phyloP scores from a whole-genome alignment of 1,139 yeast genomes.

The Meyerozyma elateridarum region DNA sequence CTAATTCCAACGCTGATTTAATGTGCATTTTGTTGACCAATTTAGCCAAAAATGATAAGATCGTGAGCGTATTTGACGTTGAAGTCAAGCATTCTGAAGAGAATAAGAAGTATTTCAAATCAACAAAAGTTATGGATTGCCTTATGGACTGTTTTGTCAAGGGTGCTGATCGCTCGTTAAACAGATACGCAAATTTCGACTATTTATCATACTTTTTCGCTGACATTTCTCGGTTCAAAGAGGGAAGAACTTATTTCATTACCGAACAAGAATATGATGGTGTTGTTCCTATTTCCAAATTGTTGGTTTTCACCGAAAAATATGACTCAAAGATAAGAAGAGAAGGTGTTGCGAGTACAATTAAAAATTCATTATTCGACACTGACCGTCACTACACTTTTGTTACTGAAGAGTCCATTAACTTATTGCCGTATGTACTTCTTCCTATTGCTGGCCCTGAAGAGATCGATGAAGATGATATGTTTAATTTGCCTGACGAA shows the following conservation, averaged over 20 bases:
- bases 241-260: conserved; percentile 74
- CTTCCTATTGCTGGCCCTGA: conserved; percentile 85
- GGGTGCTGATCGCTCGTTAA: conserved; percentile 69
- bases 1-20: conserved; percentile 69
- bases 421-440: conserved; percentile 74
- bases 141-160: conserved; percentile 87
- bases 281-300: conserved; percentile 76
- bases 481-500: conserved; percentile 85
- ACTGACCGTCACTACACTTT: conserved; percentile 60
- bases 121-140: conserved; percentile 67
- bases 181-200: conserved; percentile 71
- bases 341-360: conserved; percentile 90
- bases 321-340: conserved; percentile 76
- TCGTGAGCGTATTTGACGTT: conserved; percentile 52
- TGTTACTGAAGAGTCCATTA: conserved; percentile 58
- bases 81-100: conserved; percentile 30
- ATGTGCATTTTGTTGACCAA: conserved; percentile 83
- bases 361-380: conserved; percentile 85
- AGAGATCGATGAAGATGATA: conserved; percentile 74
- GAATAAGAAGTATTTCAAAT: conserved; percentile 43
- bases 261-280: conserved; percentile 67
- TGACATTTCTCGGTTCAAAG: conserved; percentile 68
- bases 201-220: conserved; percentile 87
- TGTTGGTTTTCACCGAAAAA: conserved; percentile 79
- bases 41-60: conserved; percentile 70